These are phyloP conservation scores for Colletotrichum brevisporum DNA, from an alignment of 2,329 filamentous ascomycete genomes.

Conservation along the genomic window DNA sequence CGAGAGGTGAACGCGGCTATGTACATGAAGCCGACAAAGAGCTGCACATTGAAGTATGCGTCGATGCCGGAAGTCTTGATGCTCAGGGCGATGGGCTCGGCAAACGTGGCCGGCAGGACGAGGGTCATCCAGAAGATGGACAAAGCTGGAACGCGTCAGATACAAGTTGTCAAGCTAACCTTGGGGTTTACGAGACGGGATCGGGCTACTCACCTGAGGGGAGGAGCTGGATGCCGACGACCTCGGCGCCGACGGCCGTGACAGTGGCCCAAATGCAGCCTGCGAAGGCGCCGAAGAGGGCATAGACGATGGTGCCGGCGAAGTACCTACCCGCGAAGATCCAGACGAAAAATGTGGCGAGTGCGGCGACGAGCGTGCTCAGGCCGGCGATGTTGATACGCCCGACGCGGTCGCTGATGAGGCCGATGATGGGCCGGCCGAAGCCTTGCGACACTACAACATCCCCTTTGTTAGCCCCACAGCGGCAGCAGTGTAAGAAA, in stretches of 20 bases:
- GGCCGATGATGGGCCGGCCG: slow-evolving; percentile 80
- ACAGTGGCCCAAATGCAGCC: slow-evolving; percentile 81
- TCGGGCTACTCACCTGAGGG: slow-evolving; percentile 65
- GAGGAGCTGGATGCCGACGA: slow-evolving; percentile 78
- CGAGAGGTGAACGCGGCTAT: slow-evolving; percentile 65
- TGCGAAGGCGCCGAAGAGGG: slow-evolving; percentile 76
- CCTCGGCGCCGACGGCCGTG: slow-evolving; percentile 79
- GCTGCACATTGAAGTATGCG: slow-evolving; percentile 66
- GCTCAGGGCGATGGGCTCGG: slow-evolving; percentile 74
- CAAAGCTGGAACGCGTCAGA: slow-evolving; percentile 56
- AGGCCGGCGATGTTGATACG: slow-evolving; percentile 79
- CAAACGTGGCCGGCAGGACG: slow-evolving; percentile 78
- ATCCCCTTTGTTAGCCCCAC: slow-evolving; percentile 12
- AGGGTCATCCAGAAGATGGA: slow-evolving; percentile 81
- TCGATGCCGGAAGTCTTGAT: slow-evolving; percentile 60
- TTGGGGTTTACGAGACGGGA: neutral
- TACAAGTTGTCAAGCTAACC: too few relatives aligned
- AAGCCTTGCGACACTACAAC: slow-evolving; percentile 69
- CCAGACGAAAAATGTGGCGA: slow-evolving; percentile 81
- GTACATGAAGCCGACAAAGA: slow-evolving; percentile 75
- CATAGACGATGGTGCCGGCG: slow-evolving; percentile 79
- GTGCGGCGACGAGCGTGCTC: slow-evolving; percentile 74
- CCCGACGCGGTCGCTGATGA: slow-evolving; percentile 78
- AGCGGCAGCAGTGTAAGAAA: neutral
- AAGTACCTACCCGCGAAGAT: slow-evolving; percentile 75